Evolutionary conservation across 1,284 basidiomycete species (phyloP).

Genomic region (Golubevia pallescens): DNA sequence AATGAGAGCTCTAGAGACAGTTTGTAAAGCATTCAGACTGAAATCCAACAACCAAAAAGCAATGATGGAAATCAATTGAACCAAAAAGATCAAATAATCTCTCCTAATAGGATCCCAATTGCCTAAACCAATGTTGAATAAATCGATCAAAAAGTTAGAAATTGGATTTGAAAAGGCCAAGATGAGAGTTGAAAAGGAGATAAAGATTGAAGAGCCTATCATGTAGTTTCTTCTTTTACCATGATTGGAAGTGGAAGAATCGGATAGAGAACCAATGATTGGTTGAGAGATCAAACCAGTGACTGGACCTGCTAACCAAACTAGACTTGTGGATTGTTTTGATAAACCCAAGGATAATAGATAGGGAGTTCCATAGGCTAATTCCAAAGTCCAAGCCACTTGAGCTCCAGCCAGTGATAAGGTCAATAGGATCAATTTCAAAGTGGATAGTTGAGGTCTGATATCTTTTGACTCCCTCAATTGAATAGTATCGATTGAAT

Average conservation of each 20-base stretch:
- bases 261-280: constrained; percentile 90
- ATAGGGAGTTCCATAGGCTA: constrained; percentile 91
- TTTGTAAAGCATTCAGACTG: constrained; percentile 87
- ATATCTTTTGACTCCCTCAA: constrained; percentile 3
- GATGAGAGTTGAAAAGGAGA: constrained; percentile 76
- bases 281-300: constrained; percentile 93
- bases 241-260: constrained; percentile 85
- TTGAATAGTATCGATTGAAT: constrained; percentile 2
- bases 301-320: constrained; percentile 94
- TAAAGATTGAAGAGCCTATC: constrained; percentile 76
- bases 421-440: constrained; percentile 67
- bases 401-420: constrained; percentile 77
- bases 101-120: constrained; percentile 84
- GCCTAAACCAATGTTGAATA: constrained; percentile 77
- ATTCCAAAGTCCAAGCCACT: constrained; percentile 87
- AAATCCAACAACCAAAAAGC: constrained; percentile 95
- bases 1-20: constrained; percentile 86
- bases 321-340: constrained; percentile 86
- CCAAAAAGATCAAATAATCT: constrained; percentile 19
- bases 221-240: constrained; percentile 85
- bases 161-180: constrained; percentile 84
- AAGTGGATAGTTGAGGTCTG: constrained; percentile 42
- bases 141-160: constrained; percentile 77
- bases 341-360: constrained; percentile 85
- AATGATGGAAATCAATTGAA: constrained; percentile 74